Conservation (phyloP, 768 basidiomycete species). For the Ramaria sp. region DNA sequence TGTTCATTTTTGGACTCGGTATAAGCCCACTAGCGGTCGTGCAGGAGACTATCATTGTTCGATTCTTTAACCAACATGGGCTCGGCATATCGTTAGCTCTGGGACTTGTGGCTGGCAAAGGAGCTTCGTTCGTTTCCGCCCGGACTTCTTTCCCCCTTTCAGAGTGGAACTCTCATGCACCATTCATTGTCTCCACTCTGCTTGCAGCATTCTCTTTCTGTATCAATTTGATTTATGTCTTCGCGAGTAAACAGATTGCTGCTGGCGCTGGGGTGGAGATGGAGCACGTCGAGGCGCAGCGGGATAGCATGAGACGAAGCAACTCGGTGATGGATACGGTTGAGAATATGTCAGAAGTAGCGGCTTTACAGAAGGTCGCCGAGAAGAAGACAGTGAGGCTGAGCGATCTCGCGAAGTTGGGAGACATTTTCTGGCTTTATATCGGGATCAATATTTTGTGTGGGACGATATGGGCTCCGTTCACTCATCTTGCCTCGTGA, state of each 20-base stretch:
- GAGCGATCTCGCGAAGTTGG: constrained; percentile 50
- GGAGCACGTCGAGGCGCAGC: constrained; percentile 50
- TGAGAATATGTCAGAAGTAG: constrained; percentile 42
- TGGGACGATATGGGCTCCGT: constrained; percentile 69
- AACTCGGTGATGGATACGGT: constrained; percentile 13
- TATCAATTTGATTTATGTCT: constrained; percentile 60
- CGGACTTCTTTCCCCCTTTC: constrained; percentile 70
- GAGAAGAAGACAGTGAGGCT: constrained; percentile 54
- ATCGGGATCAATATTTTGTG: constrained; percentile 68
- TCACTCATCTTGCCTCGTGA: constrained; percentile 66
- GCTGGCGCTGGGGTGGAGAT: constrained; percentile 49
- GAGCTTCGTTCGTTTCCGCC: constrained; percentile 65
- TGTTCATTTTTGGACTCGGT: constrained; percentile 74
- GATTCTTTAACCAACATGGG: constrained; percentile 68
- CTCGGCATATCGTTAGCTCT: constrained; percentile 70
- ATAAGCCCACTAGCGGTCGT: constrained; percentile 73
- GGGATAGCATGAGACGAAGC: constrained; percentile 38
- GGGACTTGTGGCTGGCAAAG: constrained; percentile 77
- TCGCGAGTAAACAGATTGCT: constrained; percentile 53
- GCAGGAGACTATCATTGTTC: constrained; percentile 78
- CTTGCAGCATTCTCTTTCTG: constrained; percentile 57
- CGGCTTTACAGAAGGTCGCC: constrained; percentile 54
- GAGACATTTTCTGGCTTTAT: constrained; percentile 75
- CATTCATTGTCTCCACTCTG: constrained; percentile 59
- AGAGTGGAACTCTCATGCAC: constrained; percentile 59